Evolutionary conservation across 163 green algal genomes (phyloP).

Genomic region (Botryococcus braunii): DNA sequence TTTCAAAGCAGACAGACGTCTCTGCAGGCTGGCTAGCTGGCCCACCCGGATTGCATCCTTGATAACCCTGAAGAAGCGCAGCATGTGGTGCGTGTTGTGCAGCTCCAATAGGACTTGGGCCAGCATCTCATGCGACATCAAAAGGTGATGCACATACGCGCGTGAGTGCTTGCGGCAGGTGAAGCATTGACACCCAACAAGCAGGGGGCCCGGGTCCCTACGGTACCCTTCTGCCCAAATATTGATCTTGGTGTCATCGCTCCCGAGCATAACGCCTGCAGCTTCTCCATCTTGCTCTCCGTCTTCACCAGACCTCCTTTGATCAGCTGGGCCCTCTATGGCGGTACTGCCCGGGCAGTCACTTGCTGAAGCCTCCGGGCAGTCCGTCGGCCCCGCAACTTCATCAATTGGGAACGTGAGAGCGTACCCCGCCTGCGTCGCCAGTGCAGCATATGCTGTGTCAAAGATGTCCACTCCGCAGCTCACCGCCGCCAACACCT

Average conservation of each 20-base stretch:
- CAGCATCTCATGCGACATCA: constrained; percentile 72
- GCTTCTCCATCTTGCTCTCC: background rate
- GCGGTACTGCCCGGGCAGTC: background rate
- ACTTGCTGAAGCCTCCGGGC: too few species aligned
- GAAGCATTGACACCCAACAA: constrained; percentile 67
- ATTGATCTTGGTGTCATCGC: constrained; percentile 54
- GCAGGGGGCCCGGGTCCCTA: constrained; percentile 42
- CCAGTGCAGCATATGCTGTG: constrained; percentile 26
- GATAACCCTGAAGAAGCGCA: constrained; percentile 48
- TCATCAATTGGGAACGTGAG: too few species aligned
- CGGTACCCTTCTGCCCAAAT: constrained; percentile 49
- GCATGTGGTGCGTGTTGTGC: constrained; percentile 68
- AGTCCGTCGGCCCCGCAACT: too few species aligned
- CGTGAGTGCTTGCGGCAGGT: constrained; percentile 52
- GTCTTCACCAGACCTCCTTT: background rate
- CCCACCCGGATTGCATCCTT: constrained; percentile 28
- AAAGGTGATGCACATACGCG: constrained; percentile 84
- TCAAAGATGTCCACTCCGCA: constrained; percentile 68
- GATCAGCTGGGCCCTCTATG: background rate
- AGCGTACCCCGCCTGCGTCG: too few species aligned
- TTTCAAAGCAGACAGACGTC: too few species aligned
- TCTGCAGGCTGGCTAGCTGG: too few species aligned
- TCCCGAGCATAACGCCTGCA: background rate
- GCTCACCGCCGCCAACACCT: constrained; percentile 49
- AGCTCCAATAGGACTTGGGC: constrained; percentile 74